Evolutionary conservation across 2,329 filamentous ascomycete species (phyloP).

Genomic region (Atkinsonella hypoxylon): DNA sequence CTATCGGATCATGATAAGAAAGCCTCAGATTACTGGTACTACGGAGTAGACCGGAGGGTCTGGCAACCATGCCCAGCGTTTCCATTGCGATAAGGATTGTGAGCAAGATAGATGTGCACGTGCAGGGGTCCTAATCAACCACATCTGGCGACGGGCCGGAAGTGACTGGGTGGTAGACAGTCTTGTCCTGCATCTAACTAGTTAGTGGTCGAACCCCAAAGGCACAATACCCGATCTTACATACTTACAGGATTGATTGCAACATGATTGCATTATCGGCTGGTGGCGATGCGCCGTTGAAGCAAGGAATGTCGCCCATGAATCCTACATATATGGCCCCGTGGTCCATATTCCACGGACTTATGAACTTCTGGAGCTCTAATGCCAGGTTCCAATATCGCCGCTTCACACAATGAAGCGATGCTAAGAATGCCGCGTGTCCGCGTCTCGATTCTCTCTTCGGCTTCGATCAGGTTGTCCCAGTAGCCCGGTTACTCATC

Average conservation of each 20-base stretch:
- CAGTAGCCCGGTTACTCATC: background rate
- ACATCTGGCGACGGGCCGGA: background rate
- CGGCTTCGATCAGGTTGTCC: background rate
- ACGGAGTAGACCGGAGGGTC: background rate
- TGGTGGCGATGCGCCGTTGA: no score
- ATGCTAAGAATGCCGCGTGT: background rate
- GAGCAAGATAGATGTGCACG: background rate
- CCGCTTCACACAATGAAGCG: background rate
- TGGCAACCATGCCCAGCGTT: background rate
- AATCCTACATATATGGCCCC: no score
- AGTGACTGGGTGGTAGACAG: background rate
- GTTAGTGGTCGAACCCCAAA: background rate
- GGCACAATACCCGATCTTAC: background rate
- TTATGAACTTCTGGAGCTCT: background rate
- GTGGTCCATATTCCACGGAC: no score
- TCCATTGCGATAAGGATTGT: background rate
- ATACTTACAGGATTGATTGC: background rate
- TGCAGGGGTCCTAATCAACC: background rate
- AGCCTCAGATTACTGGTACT: background rate
- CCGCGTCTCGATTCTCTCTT: background rate
- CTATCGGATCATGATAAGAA: background rate
- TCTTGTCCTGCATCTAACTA: background rate
- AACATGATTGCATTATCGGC: background rate
- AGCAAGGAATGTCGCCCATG: no score
- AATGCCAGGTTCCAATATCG: background rate